Conservation (phyloP, 257 asterid genomes). For the Perilla frutescens region DNA sequence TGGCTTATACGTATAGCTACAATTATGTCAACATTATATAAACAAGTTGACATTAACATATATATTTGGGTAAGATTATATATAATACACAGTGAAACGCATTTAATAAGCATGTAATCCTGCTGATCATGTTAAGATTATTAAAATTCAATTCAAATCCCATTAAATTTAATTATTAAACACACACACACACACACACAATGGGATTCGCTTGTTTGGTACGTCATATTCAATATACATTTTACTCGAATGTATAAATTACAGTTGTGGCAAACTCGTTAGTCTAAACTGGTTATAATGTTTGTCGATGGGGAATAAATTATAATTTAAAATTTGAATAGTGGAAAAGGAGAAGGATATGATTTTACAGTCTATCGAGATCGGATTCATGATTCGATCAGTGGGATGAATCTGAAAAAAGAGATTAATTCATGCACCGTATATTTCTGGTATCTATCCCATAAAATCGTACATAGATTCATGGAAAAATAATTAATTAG, state of each 20-base stretch:
- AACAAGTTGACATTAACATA: conserved; percentile 22
- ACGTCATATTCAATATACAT: conserved; percentile 3
- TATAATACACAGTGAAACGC: conserved; percentile 14
- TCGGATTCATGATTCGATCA: conserved; percentile 22
- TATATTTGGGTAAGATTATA: background rate
- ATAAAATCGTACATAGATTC: conserved; percentile 33
- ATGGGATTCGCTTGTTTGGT: conserved; percentile 27
- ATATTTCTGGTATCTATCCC: conserved; percentile 37
- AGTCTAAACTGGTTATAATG: background rate
- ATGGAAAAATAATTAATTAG: conserved; percentile 16
- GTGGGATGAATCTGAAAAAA: conserved; percentile 38
- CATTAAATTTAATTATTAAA: background rate
- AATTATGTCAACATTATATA: conserved; percentile 27
- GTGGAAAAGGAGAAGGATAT: conserved; percentile 3
- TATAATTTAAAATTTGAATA: too few relatives aligned
- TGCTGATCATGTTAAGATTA: conserved; percentile 1
- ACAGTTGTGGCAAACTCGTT: too few relatives aligned
- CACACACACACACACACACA: background rate
- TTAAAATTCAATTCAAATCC: conserved; percentile 3
- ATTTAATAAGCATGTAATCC: conserved; percentile 18
- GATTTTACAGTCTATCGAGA: conserved; percentile 34
- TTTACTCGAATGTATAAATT: background rate
- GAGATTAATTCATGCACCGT: conserved; percentile 44
- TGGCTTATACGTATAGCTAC: background rate
- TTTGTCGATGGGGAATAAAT: conserved; percentile 4